phyloP scores from a whole-genome alignment of 1,284 basidiomycete genomes.

The Leccinum huronense region DNA sequence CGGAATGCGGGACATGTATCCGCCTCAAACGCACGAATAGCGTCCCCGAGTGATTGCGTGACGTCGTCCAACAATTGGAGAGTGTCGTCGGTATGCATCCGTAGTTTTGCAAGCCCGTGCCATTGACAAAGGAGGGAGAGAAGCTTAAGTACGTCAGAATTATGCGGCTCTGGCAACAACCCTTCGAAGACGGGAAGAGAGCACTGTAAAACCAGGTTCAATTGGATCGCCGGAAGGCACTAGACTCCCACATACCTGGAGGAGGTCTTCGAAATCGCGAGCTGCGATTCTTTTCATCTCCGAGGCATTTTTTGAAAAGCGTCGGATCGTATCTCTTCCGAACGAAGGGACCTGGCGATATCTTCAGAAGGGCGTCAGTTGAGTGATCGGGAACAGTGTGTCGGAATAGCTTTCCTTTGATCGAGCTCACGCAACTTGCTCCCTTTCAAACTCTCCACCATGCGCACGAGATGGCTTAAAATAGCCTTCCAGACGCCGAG shows the following conservation, averaged over 20 bases:
- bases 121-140: too few species aligned
- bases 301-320: background rate
- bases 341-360: slow-evolving; percentile 7
- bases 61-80: background rate
- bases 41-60: background rate
- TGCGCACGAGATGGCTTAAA: too few species aligned
- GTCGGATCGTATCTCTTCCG: background rate
- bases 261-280: slow-evolving; percentile 29
- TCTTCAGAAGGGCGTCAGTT: background rate
- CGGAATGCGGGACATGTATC: slow-evolving; percentile 6
- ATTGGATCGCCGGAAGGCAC: background rate
- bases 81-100: slow-evolving; percentile 14
- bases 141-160: too few species aligned
- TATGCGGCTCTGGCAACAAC: too few species aligned
- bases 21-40: background rate
- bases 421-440: too few species aligned
- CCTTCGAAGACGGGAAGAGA: too few species aligned
- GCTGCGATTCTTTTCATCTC: background rate
- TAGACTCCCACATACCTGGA: background rate
- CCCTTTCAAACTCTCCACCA: too few species aligned
- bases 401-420: background rate
- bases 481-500: too few species aligned
- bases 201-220: background rate
- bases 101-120: background rate
- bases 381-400: background rate